Base-by-base conservation (phyloP, 202 grass and related monocot genomes). In the Panicum virgatum region DNA sequence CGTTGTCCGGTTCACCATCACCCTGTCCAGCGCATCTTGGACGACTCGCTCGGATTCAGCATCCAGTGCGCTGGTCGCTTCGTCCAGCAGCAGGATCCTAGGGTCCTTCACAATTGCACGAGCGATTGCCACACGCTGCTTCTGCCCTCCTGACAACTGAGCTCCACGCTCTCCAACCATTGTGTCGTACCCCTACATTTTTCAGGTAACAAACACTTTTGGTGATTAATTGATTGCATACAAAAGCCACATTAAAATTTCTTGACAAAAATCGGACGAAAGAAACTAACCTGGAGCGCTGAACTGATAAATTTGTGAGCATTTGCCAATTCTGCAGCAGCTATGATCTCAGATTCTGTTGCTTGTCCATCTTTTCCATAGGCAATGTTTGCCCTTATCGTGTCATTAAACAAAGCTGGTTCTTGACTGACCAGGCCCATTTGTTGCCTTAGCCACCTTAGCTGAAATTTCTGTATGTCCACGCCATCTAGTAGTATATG, bases 401-500 rank as follows among this genome's bases (percentile, higher is more conserved):
- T 91, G 14, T 93, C 91, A 18, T 93, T 97, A 70, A 97, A 97
- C 20, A 97, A 73, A 64, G 89, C 82, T 23, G 94, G 94, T 71
- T 97, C 94, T 86, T 97, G 94, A 76, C 94, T 93, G 60, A 97
- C 94, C 39, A 97, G 82, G 7, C 94, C 94, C 94, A 94, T 97
- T 75, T 97, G 89, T 82, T 88, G 91, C 75, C 94, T 93, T 32
- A 93, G 47, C 94, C 94, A 97, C 68, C 80, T 91, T 42, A 97
- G 76, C 69, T 97, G 91, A 38, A 97, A 85, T 65, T 89, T 97
- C 53, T 80, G 75, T 77, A 97, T 91, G 85, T 97, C 91, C 44
- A 91, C 87, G 4, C 94, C 89, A 66, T 97, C 94, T 52, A 97
- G 79, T 37, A 90, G 82, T 91, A 97, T 84, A 9, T 94, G 79